Base-by-base conservation (phyloP, 139 green algal species). In the Ettlia oleoabundans region DNA sequence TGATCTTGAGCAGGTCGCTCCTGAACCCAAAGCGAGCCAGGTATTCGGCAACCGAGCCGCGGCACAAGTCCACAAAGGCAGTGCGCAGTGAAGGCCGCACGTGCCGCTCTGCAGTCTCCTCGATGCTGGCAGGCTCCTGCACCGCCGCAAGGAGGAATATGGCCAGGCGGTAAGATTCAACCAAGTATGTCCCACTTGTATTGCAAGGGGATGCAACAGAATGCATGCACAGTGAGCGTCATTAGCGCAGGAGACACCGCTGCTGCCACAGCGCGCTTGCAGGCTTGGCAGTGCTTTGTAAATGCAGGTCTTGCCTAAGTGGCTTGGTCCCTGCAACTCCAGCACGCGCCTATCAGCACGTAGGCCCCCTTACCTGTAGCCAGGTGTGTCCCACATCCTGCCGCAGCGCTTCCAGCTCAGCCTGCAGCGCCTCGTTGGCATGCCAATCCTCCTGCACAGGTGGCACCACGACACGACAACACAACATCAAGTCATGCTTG, bases 21-120 rank as follows among this genome's bases (percentile, higher is more conserved):
- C 70, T 72, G 83, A 93, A 93, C 30, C 77, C 84, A 66, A 93
- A 93, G 53, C 86, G 76, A 2, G 84, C 83, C 28, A 93, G 58
- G 71, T 93, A 93, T 3, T 61, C 61, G 4, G 66, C 76, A 2
- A 90, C 76, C 4, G 85, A 74, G 35, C 82, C 66, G 26, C 73
- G 68, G 76, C 82, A 88, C 43, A 93, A 65, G 66, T 86, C 72
- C 38, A 93, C 51, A 73, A 93, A 93, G 1, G 75, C 66, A n/a
- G 85, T 24, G 51, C 81, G 82, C 40, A 94, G 79, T 9, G 53
- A 24, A 0, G 90, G 84, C 51, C 90, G 78, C 53, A 94, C 84
- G 42, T 82, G 85, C 32, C 77, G 67, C 52, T 91, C 87, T 5
- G 90, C 90, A 22, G 87, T 93, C 53, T 88, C 87, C 68, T 94